Evolutionary conservation across 140 eudicot species (phyloP), one percentile per base, ranked within the genome.

Genomic region (Erigeron philadelphicus): DNA sequence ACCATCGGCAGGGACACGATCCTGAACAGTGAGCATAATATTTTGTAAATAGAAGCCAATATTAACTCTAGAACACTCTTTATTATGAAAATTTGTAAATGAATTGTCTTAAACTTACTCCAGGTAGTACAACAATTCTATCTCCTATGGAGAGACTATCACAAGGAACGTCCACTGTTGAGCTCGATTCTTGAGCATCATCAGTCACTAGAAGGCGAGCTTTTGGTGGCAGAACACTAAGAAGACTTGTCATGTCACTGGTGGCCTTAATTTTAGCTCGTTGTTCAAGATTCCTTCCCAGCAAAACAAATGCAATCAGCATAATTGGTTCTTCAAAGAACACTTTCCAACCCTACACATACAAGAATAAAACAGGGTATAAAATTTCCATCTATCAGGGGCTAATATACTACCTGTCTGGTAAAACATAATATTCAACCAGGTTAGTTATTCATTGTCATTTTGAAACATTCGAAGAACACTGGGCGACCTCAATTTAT

Each of bases 1-100:
- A 68, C 98, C 98, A 87, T 93, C 98, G 72, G 96, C 98, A 53
- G 98, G 98, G 62, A 93, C 83, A 67, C 98, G 95, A 70, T 93
- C 98, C 98, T 93, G 78, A 64, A 75, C 49, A 66, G 56, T 63
- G 38, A 73, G 64, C 46, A 73, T 47, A 60, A 19, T 55, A 68
- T 11, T 70, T 17, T 52, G 79, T 60, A 25, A 53, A 52, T 62
- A 9, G 43, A 61, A 15, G n/a, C 12, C 23, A 61, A 8, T 42
- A 62, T 23, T 42, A 16, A 49, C 61, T 11, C 43, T 35, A 8
- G 9, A 67, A 48, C 47, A 52, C 13, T 8, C 67, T 16, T 61
- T 52, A 58, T 18, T 45, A 11, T 17, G 54, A 17, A 6, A 48
- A 49, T 72, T 19, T 63, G 40, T n/a, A 61, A 62, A 48, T 49